Evolutionary conservation across 306 rosid species (phyloP), one percentile per base, ranked within the genome.

Genomic region (Crotalaria pallida): DNA sequence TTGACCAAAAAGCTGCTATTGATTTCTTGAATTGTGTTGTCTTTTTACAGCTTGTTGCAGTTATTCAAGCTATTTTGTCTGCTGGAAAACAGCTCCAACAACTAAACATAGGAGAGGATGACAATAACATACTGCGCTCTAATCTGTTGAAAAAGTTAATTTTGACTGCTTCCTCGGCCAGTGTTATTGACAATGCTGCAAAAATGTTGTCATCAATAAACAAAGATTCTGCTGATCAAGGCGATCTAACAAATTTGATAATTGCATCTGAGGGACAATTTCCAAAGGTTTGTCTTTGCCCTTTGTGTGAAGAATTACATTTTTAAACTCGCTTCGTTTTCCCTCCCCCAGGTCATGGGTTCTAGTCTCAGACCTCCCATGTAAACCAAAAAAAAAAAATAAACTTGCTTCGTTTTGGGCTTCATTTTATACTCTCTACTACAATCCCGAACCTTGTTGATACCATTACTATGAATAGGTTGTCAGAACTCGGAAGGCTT

Each of bases 81-180:
- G 89, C 95, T 48, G 97, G 94, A 68, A 91, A 94, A 73, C 90
- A 82, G 82, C 89, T 94, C 79, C 97, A 85, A 73, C 84, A 87
- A 84, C 90, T 94, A 56, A 76, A 75, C 73, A 78, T 65, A 34
- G 83, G 83, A 63, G 83, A 78, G 71, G 85, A 70, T 73, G 80
- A 74, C 61, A 70, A 65, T 51, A 63, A 68, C 36, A 34, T 15
- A 58, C 40, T 87, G 55, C 66, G 38, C 65, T 86, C 99, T 22
- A 77, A 73, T 77, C 85, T 88, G 55, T 81, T 91, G 73, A 89
- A 79, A 69, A 94, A 82, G 81, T 69, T 91, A 84, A 75, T 88
- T 79, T 71, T 82, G 72, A 80, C 86, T 53, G 95, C 92, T 52
- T 88, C 99, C 5, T 91, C 96, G 24, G 69, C 79, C 64, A 72